Conservation (phyloP, 148 eudicot genomes). For the Vaccinium myrtillus region DNA sequence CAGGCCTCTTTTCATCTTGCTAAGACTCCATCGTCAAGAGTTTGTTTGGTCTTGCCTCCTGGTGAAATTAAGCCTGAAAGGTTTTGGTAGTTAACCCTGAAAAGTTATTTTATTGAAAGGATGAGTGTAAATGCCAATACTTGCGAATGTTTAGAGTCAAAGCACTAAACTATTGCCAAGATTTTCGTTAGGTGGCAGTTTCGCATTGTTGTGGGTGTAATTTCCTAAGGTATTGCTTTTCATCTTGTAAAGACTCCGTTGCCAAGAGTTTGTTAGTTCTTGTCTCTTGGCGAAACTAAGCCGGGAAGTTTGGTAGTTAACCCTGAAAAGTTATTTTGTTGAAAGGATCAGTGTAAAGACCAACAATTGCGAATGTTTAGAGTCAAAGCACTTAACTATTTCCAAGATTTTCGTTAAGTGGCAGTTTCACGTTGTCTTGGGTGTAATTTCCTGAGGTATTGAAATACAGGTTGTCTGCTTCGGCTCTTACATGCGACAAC, state of each 20-base stretch:
- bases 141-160: neutral
- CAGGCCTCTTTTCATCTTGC: neutral
- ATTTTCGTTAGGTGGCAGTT: neutral
- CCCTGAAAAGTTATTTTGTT: neutral
- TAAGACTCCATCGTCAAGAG: neutral
- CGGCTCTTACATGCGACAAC: neutral
- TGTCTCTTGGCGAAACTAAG: neutral
- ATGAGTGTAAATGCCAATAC: neutral
- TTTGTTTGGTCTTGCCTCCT: neutral
- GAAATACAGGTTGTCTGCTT: neutral
- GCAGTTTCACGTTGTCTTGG: neutral
- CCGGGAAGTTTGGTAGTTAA: neutral
- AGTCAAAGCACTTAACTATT: neutral
- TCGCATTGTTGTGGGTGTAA: neutral
- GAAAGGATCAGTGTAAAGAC: neutral
- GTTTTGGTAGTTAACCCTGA: neutral
- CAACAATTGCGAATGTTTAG: neutral
- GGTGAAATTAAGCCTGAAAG: neutral
- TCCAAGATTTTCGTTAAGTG: neutral
- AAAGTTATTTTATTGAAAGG: neutral
- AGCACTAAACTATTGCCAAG: neutral
- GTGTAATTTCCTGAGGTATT: neutral
- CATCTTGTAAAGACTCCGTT: neutral
- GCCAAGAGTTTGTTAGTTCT: neutral
- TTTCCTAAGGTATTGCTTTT: neutral